Evolutionary conservation across 2,329 filamentous ascomycete species (phyloP), one percentile per base, ranked within the genome.

Genomic region (Didymella lethalis): DNA sequence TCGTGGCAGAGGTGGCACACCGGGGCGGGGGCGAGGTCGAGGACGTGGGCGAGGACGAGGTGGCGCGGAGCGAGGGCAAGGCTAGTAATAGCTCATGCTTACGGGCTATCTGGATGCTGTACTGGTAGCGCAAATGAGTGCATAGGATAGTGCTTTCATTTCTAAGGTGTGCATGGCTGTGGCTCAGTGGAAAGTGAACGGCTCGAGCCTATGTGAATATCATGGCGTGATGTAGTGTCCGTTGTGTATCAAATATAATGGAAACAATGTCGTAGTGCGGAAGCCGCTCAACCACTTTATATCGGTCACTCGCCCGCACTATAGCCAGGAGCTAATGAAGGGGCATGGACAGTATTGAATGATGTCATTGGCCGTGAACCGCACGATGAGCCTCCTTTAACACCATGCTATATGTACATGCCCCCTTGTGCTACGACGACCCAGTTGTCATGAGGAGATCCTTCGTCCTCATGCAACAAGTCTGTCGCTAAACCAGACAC

Each of bases 401-500:
- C 40, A 43, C 48, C 48, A 26, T 38, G 34, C 48, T 43, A 14
- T 12, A 23, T 23, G 11, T 38, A 26, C 6, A 28, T 29, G 28
- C 23, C 23, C 20, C 48, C 18, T 43, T 57, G 44, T 52, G 48
- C 44, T 44, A 48, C 28, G n/a, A 41, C 6, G 28, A 46, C 7
- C 16, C 49, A 40, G 11, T 10, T 16, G 18, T 36, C 40, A 25
- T 28, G 16, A n/a, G 29, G 18, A 3, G 8, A 28, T 18, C 31
- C 25, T n/a, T n/a, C 7, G n/a, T 46, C 7, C 12, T 14, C 44
- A 20, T 32, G 23, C 16, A n/a, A 46, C 26, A 7, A 44, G 41
- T 14, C 25, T 14, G 25, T 36, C 2, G 2, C 7, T 7, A 4
- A 16, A 16, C 16, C 10, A 26, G 29, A 31, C 18, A 29, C 12